Base-by-base conservation (phyloP, 2,329 filamentous ascomycete genomes). In the Emergomyces orientalis region DNA sequence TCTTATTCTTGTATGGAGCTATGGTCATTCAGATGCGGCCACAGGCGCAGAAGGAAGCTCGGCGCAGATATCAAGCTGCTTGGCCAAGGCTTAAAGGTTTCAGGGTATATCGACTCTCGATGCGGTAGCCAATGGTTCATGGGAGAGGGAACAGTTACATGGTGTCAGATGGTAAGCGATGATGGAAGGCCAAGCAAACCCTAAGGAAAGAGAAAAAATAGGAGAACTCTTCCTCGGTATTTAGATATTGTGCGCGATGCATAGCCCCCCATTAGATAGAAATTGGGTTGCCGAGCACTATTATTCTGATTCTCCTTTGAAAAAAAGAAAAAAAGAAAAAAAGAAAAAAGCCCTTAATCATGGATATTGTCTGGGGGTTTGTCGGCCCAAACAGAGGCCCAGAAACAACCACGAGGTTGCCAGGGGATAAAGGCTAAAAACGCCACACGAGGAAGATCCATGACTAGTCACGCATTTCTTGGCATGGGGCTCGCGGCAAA, bases 391-490 rank as follows among this genome's bases (percentile, higher is more conserved):
- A 39, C 30, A 39, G n/a, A 56, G 14, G 34, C 11, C 30, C 22
- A 19, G 52, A 56, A 56, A 39, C 17, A 34, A 56, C 52, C 52
- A 56, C 52, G 52, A 56, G 52, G 52, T 56, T n/a, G 34, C 52
- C 22, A 39, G 52, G 51, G 51, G 30, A 14, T 34, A 9, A n/a
- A 49, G 30, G 34, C 52, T 56, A 56, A 39, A 56, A 56, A 34
- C 17, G 52, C 52, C 52, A 34, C 27, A 34, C n/a, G 4, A n/a
- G 52, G 25, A 56, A 34, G 52, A 56, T 56, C 52, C 27, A 19
- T 34, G 52, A 11, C 52, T 34, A 27, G 52, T 32, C 19, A 34
- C 11, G 25, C 22, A 49, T 25, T 22, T n/a, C 52, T 56, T 56
- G 27, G 52, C 52, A 39, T 56, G 8, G 30, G 34, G 3, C 52